Percentiles rank a stretch among this genome's conserved stretches.
These are phyloP conservation scores for Isabelozyma heimii DNA, from an alignment of 805 yeast genomes.

Conservation along the genomic window DNA sequence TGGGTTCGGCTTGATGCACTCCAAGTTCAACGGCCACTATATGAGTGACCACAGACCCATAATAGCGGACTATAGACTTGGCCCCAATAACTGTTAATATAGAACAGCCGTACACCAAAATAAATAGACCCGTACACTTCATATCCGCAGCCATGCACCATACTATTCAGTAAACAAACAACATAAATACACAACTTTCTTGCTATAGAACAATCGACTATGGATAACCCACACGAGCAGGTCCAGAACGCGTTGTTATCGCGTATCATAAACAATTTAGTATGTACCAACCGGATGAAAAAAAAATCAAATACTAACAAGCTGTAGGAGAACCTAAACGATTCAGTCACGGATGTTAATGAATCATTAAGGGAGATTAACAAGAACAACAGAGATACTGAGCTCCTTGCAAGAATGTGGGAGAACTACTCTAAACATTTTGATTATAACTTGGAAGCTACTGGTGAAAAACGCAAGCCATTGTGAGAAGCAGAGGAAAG, in stretches of 20 bases:
- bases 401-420: slow-evolving; percentile 75
- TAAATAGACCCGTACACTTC: neutral
- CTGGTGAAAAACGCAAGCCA: slow-evolving; percentile 60
- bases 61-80: slow-evolving; percentile 23
- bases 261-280: slow-evolving; percentile 74
- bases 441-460: slow-evolving; percentile 65
- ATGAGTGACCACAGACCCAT: slow-evolving; percentile 38
- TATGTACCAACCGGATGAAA: slow-evolving; percentile 34
- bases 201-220: slow-evolving; percentile 14
- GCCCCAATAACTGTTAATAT: neutral
- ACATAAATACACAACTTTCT: neutral
- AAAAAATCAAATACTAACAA: neutral
- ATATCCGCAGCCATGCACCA: neutral
- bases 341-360: slow-evolving; percentile 64
- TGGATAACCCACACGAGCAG: slow-evolving; percentile 88
- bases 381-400: slow-evolving; percentile 64
- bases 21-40: slow-evolving; percentile 28
- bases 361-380: slow-evolving; percentile 59
- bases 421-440: slow-evolving; percentile 70
- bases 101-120: neutral
- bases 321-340: slow-evolving; percentile 65
- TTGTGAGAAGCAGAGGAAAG: slow-evolving; percentile 15
- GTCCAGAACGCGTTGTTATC: slow-evolving; percentile 73
- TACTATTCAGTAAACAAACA: neutral
- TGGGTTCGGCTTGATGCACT: slow-evolving; percentile 30